Evolutionary conservation across 2,329 filamentous ascomycete species (phyloP).

Genomic region (Pseudopyrenochaeta lycopersici): DNA sequence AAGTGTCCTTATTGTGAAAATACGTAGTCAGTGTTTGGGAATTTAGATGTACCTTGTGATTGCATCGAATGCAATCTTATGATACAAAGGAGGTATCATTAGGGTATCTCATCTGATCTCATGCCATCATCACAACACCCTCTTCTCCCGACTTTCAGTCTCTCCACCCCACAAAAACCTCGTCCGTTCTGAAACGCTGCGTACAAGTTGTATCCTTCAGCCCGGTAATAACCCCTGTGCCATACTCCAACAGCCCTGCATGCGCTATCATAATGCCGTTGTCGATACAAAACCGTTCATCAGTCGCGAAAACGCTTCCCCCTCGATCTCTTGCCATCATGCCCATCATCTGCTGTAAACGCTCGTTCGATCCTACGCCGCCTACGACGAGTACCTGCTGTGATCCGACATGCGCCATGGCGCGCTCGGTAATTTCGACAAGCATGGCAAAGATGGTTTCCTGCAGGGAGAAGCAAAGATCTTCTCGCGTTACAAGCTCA

Average conservation of each 20-base stretch:
- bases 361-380: conserved; percentile 93
- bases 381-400: conserved; percentile 93
- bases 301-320: conserved; percentile 91
- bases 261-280: conserved; percentile 99
- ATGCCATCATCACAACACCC: neutral
- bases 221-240: conserved; percentile 79
- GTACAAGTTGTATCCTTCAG: conserved; percentile 80
- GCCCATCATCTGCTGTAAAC: conserved; percentile 98
- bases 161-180: conserved; percentile 60
- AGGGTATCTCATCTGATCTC: neutral
- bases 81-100: conserved; percentile 9
- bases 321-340: conserved; percentile 89
- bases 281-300: conserved; percentile 98
- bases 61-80: conserved; percentile 7
- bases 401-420: conserved; percentile 96
- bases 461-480: conserved; percentile 93
- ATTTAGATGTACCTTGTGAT: too few relatives aligned
- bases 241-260: conserved; percentile 85
- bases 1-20: too few relatives aligned
- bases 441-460: conserved; percentile 97
- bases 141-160: conserved; percentile 41
- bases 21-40: too few relatives aligned
- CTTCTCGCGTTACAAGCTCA: conserved; percentile 75
- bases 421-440: conserved; percentile 96
- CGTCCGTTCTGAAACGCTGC: conserved; percentile 61